Evolutionary conservation across 352 stramenopile species (phyloP), one percentile per base, ranked within the genome.

Genomic region (Bremia lactucae): DNA sequence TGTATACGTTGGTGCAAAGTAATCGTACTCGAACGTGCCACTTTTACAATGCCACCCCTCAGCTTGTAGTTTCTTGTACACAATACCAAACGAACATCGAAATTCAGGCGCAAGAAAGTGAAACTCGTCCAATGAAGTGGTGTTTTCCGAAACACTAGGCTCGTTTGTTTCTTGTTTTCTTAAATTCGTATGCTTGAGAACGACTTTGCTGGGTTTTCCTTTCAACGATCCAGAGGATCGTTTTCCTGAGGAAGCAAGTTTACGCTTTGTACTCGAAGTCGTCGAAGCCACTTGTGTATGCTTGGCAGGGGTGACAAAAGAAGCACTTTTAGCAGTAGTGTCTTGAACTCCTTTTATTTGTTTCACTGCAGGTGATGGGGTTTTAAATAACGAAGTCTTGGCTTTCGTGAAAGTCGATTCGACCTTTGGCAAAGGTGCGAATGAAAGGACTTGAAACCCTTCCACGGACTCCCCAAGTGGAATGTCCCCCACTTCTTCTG

Each of bases 11-110:
- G 76, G 76, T 19, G 72, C 72, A 28, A 88, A 88, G 64, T 88
- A 88, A 46, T 88, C 76, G 53, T 88, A 88, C 59, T 82, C 76
- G 20, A 88, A 88, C 24, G 49, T 43, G 7, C 76, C 76, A 4
- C 42, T 56, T 7, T 52, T 65, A 55, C 85, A 63, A 40, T 71
- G 50, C 72, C 72, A 88, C 13, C 76, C 76, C 6, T 65, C 49
- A 4, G 68, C 46, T 49, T 88, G 62, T 16, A 88, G 57, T 34
- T 59, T 68, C 26, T 66, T 35, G 38, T 83, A 85, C 36, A 88
- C 62, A 19, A 76, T 59, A 16, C 72, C 76, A 42, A 88, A 86
- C 22, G 68, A 72, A 49, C 69, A 77, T 21, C 59, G 55, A 59
- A 88, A 88, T 46, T 83, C 68, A 6, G 76, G 76, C 4, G 49